Evolutionary conservation across 345 rosid genomes (phyloP).

Genomic region (Pistacia atlantica): DNA sequence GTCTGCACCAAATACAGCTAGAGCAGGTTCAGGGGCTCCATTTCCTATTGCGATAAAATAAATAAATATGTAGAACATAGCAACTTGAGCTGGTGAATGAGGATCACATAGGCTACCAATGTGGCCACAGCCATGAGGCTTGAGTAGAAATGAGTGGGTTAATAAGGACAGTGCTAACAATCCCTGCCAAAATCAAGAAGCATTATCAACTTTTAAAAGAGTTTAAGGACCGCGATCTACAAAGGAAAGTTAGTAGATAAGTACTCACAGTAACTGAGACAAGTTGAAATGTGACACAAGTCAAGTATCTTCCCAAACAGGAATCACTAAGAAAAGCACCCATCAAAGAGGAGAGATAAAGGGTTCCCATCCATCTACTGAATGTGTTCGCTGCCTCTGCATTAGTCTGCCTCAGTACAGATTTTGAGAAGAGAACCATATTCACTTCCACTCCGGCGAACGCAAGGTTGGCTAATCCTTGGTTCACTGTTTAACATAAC

Average conservation of each 20-base stretch:
- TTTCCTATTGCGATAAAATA: conserved; percentile 35
- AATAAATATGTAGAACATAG: conserved; percentile 31
- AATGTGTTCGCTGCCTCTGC: conserved; percentile 37
- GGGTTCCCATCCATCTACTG: conserved; percentile 36
- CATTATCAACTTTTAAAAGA: background rate
- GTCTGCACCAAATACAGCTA: conserved; percentile 43
- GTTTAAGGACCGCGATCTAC: too few species aligned
- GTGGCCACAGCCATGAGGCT: conserved; percentile 35
- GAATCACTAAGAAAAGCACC: conserved; percentile 47
- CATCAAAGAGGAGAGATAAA: conserved; percentile 38
- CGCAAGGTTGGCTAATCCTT: conserved; percentile 27
- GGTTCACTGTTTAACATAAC: conserved; percentile 23
- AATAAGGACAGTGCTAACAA: conserved; percentile 19
- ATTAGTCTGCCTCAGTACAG: conserved; percentile 36
- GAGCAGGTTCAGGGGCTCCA: conserved; percentile 34
- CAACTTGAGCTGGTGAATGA: conserved; percentile 20
- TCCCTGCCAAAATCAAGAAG: conserved; percentile 26
- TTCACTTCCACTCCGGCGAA: conserved; percentile 40
- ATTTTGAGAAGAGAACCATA: conserved; percentile 34
- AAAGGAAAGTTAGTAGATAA: too few species aligned
- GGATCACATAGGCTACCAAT: conserved; percentile 27
- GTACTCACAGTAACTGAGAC: background rate
- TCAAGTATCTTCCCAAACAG: conserved; percentile 38
- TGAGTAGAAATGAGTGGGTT: conserved; percentile 26
- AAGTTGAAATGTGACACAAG: conserved; percentile 37